These are phyloP conservation scores for Porphyrellus sp. DNA, from an alignment of 1,284 basidiomycete species.

Conservation along the genomic window DNA sequence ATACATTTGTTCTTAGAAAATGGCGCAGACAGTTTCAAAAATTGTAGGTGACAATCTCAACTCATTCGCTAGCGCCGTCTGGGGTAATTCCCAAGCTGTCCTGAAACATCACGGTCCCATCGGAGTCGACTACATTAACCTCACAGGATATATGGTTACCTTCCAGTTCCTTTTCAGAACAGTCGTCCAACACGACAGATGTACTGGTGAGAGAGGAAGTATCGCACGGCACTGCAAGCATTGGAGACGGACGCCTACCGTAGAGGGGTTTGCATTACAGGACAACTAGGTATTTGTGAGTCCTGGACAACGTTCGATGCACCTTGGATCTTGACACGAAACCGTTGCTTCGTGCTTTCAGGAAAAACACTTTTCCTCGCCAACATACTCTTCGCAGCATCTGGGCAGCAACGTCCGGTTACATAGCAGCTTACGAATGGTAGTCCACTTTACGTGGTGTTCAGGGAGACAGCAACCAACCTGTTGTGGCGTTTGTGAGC, in stretches of 20 bases:
- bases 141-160: not conserved
- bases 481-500: too few species aligned
- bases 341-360: too few species aligned
- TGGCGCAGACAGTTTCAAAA: too few species aligned
- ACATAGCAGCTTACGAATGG: not conserved
- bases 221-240: not conserved
- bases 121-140: not conserved
- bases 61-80: not conserved
- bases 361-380: constrained; percentile 3
- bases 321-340: too few species aligned
- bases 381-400: not conserved
- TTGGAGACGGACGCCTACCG: not conserved
- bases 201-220: constrained; percentile 4
- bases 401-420: not conserved
- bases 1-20: too few species aligned
- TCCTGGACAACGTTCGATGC: not conserved
- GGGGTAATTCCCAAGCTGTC: not conserved
- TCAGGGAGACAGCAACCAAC: not conserved
- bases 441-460: not conserved
- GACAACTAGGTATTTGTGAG: not conserved
- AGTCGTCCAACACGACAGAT: not conserved
- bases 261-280: not conserved
- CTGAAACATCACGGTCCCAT: not conserved
- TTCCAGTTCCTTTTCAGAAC: not conserved
- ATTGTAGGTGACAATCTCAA: too few species aligned